A percentile compares a stretch with the other conserved stretches of the same genome.
These are phyloP conservation scores for Withania somnifera DNA, from an alignment of 305 asterid genomes.

Conservation along the genomic window DNA sequence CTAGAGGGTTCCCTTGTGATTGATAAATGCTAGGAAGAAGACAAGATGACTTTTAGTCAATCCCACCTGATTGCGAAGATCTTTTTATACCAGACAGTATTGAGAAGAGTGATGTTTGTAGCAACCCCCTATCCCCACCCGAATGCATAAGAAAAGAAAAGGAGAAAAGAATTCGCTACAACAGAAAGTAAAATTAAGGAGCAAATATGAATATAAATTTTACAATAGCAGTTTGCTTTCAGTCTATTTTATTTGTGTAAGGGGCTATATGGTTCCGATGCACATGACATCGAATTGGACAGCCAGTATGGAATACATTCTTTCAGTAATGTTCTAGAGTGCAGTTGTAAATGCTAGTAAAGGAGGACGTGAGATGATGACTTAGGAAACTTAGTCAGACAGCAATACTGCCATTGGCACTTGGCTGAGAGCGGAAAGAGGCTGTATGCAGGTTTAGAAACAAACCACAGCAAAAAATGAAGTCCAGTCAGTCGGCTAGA, in stretches of 20 bases:
- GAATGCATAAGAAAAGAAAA: no score
- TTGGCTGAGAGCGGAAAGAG: background rate
- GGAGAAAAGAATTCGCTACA: background rate
- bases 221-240: background rate
- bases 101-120: background rate
- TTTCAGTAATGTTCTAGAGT: background rate
- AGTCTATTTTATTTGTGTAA: background rate
- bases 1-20: background rate
- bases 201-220: background rate
- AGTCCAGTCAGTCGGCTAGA: background rate
- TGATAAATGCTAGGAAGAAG: no score
- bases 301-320: background rate
- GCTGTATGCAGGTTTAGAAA: background rate
- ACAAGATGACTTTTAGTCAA: background rate
- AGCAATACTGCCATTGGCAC: background rate
- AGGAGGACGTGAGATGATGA: no score
- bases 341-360: background rate
- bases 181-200: background rate
- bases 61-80: background rate
- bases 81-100: background rate
- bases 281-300: background rate
- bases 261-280: background rate
- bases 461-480: background rate
- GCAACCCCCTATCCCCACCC: no score
- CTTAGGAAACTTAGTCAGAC: no score